Percentiles rank a stretch among this genome's conserved stretches.
phyloP scores from a whole-genome alignment of 306 rosid genomes.

The Citrullus colocynthis region DNA sequence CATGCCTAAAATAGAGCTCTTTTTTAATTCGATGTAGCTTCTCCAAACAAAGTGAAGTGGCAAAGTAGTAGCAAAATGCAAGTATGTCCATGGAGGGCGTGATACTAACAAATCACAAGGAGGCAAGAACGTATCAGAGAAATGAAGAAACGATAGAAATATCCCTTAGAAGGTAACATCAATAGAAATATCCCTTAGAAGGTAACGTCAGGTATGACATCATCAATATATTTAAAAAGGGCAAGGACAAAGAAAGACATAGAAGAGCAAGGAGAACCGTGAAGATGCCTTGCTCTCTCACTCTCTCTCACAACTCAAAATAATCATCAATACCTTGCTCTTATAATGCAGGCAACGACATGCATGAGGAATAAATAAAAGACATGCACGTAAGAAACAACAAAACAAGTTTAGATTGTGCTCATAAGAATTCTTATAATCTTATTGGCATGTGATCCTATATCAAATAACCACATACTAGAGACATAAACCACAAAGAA shows the following conservation, averaged over 20 bases:
- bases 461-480: background rate
- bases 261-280: background rate
- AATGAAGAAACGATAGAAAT: background rate
- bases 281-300: no score
- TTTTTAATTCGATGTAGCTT: background rate
- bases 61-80: background rate
- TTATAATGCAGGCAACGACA: background rate
- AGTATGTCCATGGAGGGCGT: background rate
- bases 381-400: background rate
- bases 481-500: background rate
- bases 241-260: background rate
- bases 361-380: background rate
- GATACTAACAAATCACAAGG: background rate
- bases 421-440: background rate
- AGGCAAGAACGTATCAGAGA: background rate
- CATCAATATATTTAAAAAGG: background rate
- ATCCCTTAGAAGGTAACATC: background rate
- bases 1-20: background rate
- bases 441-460: background rate
- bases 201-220: background rate
- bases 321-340: background rate
- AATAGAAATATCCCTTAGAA: background rate
- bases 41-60: background rate
- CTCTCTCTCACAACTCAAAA: background rate
- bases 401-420: background rate